phyloP scores from a whole-genome alignment of 129 eudicot species.

The Arctium minus region DNA sequence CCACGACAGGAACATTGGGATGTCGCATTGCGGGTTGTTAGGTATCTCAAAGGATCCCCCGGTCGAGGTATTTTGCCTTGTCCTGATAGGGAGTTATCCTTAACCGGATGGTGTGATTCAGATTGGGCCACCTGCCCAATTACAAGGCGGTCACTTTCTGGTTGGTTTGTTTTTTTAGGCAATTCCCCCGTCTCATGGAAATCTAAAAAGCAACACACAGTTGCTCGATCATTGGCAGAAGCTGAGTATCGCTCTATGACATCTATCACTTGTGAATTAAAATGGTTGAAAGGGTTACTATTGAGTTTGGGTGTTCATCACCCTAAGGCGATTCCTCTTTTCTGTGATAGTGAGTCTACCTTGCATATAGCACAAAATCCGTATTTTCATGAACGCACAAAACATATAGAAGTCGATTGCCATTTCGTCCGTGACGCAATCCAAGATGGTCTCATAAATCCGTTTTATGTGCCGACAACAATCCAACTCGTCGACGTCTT shows the following conservation, averaged over 20 bases:
- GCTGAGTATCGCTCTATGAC: not conserved
- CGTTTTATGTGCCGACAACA: too few relatives aligned
- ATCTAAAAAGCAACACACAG: not conserved
- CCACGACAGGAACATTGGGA: not conserved
- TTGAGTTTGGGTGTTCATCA: not conserved
- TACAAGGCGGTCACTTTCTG: not conserved
- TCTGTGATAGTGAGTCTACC: too few relatives aligned
- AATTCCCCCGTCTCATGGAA: not conserved
- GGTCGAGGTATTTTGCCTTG: not conserved
- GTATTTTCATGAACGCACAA: too few relatives aligned
- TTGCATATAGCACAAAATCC: too few relatives aligned
- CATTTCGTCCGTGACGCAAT: too few relatives aligned
- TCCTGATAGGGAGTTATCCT: not conserved
- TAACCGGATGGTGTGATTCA: not conserved
- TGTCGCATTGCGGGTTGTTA: not conserved
- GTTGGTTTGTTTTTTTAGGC: not conserved
- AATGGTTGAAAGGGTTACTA: not conserved
- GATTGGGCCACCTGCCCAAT: not conserved
- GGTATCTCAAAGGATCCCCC: not conserved
- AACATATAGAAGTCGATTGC: too few relatives aligned
- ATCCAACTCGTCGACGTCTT: too few relatives aligned
- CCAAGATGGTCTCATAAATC: too few relatives aligned
- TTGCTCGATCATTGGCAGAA: not conserved
- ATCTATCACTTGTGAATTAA: not conserved
- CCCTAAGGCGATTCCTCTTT: not conserved